phyloP scores from a whole-genome alignment of 2,329 filamentous ascomycete species.

The Colletotrichum brevisporum region DNA sequence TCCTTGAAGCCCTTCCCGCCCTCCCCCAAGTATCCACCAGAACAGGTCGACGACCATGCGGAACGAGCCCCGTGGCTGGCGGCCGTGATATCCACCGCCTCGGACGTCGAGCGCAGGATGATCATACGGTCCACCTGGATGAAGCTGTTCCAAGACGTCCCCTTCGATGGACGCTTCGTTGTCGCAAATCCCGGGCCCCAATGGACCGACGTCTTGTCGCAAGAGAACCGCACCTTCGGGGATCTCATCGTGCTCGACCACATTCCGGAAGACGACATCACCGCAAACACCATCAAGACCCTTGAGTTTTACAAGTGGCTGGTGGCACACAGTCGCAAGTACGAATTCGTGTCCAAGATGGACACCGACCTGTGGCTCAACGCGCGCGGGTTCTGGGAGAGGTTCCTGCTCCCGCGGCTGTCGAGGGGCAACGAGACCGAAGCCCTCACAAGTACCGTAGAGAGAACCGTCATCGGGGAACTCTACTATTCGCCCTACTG shows the following conservation, averaged over 20 bases:
- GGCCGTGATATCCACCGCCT: conserved; percentile 48
- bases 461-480: conserved; percentile 48
- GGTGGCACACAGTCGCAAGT: conserved; percentile 41
- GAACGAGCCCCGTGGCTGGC: conserved; percentile 46
- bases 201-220: conserved; percentile 46
- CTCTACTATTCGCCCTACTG: conserved; percentile 45
- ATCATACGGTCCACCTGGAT: conserved; percentile 52
- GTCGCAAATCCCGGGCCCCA: conserved; percentile 48
- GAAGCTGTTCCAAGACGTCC: conserved; percentile 47
- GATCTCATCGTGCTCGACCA: conserved; percentile 53
- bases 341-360: conserved; percentile 51
- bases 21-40: conserved; percentile 42
- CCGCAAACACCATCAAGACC: conserved; percentile 52
- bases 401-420: conserved; percentile 45
- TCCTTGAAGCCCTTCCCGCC: conserved; percentile 45
- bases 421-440: conserved; percentile 36
- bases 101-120: conserved; percentile 47
- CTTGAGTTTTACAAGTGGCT: conserved; percentile 52
- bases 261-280: conserved; percentile 48
- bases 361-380: conserved; percentile 52
- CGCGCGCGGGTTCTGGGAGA: conserved; percentile 49
- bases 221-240: conserved; percentile 51
- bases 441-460: conserved; percentile 33
- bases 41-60: not conserved
- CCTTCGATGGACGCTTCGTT: conserved; percentile 50